These are phyloP conservation scores for Sclerotinia glacialis DNA, from an alignment of 2,329 filamentous ascomycete genomes.

Conservation along the genomic window DNA sequence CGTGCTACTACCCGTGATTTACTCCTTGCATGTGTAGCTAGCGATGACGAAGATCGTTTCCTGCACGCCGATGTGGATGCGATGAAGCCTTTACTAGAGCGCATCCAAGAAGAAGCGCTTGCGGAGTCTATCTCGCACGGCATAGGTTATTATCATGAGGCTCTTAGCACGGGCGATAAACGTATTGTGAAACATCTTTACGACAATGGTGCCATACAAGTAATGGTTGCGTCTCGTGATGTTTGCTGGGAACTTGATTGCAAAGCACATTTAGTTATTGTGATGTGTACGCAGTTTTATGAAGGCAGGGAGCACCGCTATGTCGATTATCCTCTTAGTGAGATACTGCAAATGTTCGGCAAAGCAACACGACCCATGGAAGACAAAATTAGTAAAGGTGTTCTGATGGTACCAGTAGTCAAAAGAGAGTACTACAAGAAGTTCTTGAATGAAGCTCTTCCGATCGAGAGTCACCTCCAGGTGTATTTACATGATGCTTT, in stretches of 20 bases:
- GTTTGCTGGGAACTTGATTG: conserved; percentile 94
- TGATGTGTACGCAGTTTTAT: conserved; percentile 98
- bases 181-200: conserved; percentile 92
- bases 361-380: conserved; percentile 77
- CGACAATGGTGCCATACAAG: conserved; percentile 67
- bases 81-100: conserved; percentile 75
- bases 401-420: conserved; percentile 93
- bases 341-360: conserved; percentile 97
- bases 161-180: conserved; percentile 82
- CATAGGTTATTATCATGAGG: conserved; percentile 96
- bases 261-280: conserved; percentile 83
- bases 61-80: conserved; percentile 80
- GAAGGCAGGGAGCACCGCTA: conserved; percentile 96
- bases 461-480: conserved; percentile 91
- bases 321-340: conserved; percentile 90
- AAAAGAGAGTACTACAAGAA: conserved; percentile 99
- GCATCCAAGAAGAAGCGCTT: conserved; percentile 80
- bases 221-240: conserved; percentile 74
- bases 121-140: conserved; percentile 89
- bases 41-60: conserved; percentile 92
- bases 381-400: conserved; percentile 80
- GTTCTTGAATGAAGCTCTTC: conserved; percentile 92
- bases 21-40: conserved; percentile 79
- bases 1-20: conserved; percentile 83
- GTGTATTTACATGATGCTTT: conserved; percentile 93